Percentiles rank a stretch among this genome's conserved stretches.
These are phyloP conservation scores for Pichia sp. DNA, from an alignment of 1,139 yeast genomes.

Conservation along the genomic window DNA sequence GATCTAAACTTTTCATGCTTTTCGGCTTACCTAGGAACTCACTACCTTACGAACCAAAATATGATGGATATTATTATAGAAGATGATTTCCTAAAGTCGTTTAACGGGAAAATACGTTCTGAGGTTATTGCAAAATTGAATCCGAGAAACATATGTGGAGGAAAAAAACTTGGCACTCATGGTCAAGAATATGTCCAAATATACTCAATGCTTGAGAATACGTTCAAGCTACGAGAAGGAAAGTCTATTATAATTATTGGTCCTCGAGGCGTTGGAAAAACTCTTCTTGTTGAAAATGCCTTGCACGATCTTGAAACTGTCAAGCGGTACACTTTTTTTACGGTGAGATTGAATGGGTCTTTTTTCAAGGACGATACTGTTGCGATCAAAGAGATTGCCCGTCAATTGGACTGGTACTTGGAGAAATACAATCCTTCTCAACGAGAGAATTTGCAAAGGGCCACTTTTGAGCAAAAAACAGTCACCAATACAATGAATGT, in stretches of 20 bases:
- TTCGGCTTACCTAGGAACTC: too few relatives aligned
- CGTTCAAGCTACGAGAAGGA: conserved; percentile 68
- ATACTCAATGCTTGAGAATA: conserved; percentile 54
- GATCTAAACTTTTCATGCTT: too few relatives aligned
- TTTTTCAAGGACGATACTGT: conserved; percentile 70
- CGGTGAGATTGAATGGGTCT: conserved; percentile 62
- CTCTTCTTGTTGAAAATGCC: conserved; percentile 57
- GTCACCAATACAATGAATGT: conserved; percentile 51
- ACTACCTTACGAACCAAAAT: too few relatives aligned
- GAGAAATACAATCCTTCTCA: conserved; percentile 16
- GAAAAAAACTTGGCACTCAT: conserved; percentile 19
- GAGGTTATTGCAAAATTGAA: conserved; percentile 10
- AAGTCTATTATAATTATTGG: conserved; percentile 80
- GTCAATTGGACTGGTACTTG: conserved; percentile 60
- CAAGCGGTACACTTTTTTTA: conserved; percentile 46
- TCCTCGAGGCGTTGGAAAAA: conserved; percentile 74
- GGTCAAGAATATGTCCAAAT: conserved; percentile 43
- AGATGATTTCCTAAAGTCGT: neutral
- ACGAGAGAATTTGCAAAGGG: conserved; percentile 7
- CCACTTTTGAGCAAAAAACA: conserved; percentile 41
- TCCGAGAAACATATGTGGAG: conserved; percentile 10
- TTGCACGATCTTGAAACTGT: conserved; percentile 39
- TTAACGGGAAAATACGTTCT: neutral
- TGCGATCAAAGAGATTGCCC: conserved; percentile 82
- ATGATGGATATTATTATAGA: neutral